Percentiles rank a stretch among this genome's conserved stretches.
phyloP scores from a whole-genome alignment of 2,329 filamentous ascomycete species.

The Rhytidhysteron rufulum region DNA sequence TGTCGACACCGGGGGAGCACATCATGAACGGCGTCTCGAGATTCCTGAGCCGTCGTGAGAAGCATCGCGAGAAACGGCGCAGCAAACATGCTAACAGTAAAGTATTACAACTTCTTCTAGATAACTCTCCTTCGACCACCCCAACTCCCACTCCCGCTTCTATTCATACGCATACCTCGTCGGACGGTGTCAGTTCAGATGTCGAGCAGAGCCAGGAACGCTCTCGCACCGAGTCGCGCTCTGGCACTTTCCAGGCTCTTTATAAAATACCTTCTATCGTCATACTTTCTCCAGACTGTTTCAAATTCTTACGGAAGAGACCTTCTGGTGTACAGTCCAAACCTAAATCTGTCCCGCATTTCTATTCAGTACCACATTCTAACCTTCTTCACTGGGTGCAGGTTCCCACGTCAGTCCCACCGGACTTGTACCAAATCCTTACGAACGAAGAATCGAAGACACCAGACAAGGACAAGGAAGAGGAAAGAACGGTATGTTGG shows the following conservation, averaged over 20 bases:
- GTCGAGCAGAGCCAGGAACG: constrained; percentile 7
- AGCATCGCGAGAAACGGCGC: constrained; percentile 35
- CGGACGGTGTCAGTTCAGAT: too few species aligned
- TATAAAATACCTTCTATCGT: constrained; percentile 20
- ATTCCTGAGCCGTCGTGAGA: constrained; percentile 69
- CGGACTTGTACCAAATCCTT: constrained; percentile 62
- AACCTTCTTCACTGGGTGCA: constrained; percentile 18
- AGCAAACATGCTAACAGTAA: constrained; percentile 25
- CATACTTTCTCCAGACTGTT: constrained; percentile 7
- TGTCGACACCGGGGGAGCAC: constrained; percentile 9
- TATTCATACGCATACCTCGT: too few species aligned
- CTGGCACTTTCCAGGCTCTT: constrained; percentile 16
- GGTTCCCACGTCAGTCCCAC: constrained; percentile 13
- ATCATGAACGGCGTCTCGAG: constrained; percentile 55
- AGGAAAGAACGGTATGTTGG: constrained; percentile 45
- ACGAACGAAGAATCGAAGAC: constrained; percentile 51
- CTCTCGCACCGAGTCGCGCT: constrained; percentile 9
- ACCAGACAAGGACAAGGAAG: constrained; percentile 55
- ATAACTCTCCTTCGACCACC: constrained; percentile 9
- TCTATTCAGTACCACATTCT: constrained; percentile 19
- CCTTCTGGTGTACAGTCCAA: constrained; percentile 13
- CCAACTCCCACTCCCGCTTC: too few species aligned
- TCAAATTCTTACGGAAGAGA: constrained; percentile 17
- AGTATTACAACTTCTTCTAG: constrained; percentile 23
- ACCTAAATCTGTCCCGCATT: constrained; percentile 8